Conservation (phyloP, 352 stramenopile genomes). For the Pythium phragmitis region DNA sequence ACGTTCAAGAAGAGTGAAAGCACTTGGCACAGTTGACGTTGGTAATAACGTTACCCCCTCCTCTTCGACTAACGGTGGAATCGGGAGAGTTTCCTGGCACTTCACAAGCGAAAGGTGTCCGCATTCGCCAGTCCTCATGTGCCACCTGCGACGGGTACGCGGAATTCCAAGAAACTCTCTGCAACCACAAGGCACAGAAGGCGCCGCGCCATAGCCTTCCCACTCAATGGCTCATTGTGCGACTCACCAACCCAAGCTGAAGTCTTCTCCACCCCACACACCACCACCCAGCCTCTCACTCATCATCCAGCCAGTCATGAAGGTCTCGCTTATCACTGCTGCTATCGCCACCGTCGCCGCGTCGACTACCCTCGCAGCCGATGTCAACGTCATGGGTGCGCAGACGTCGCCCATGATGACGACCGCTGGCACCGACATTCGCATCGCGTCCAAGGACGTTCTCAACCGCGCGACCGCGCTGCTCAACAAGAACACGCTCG, state of each 20-base stretch:
- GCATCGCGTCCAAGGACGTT: slow-evolving; percentile 24
- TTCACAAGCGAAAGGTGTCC: neutral
- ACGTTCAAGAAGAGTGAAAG: too few relatives aligned
- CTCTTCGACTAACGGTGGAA: neutral
- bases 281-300: neutral
- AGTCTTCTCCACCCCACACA: slow-evolving; percentile 1
- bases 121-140: neutral
- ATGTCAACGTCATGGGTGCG: slow-evolving; percentile 19
- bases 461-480: slow-evolving; percentile 33
- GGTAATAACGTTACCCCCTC: neutral
- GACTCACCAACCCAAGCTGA: neutral
- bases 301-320: slow-evolving; percentile 7
- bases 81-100: neutral
- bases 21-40: neutral
- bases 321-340: slow-evolving; percentile 12
- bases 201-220: too few relatives aligned
- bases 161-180: neutral
- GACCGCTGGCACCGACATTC: neutral
- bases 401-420: slow-evolving; percentile 11
- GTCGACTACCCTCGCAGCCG: slow-evolving; percentile 9
- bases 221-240: slow-evolving; percentile 4
- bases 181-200: too few relatives aligned
- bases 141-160: neutral
- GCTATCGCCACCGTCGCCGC: slow-evolving; percentile 8
- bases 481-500: slow-evolving; percentile 44